A percentile compares a stretch with the other conserved stretches of the same genome.
phyloP scores from a whole-genome alignment of 2,329 filamentous ascomycete species.

The Exophiala aquamarina region DNA sequence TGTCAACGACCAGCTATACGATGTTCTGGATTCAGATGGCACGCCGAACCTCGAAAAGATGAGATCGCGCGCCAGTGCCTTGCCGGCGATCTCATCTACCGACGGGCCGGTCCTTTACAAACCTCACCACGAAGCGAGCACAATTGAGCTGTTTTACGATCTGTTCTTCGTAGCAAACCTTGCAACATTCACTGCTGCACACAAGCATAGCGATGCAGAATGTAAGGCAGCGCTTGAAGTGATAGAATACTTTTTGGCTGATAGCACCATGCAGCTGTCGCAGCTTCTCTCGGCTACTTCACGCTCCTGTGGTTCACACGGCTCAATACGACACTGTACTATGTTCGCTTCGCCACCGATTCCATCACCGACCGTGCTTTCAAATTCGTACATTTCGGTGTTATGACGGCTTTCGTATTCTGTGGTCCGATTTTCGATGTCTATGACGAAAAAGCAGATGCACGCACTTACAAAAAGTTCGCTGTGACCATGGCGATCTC shows the following conservation, averaged over 20 bases:
- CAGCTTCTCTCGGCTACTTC: conserved; percentile 54
- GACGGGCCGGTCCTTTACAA: conserved; percentile 34
- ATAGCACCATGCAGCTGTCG: conserved; percentile 32
- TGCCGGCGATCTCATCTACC: conserved; percentile 1
- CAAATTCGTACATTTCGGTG: conserved; percentile 56
- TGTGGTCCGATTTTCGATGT: conserved; percentile 49
- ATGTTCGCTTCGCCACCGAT: conserved; percentile 65
- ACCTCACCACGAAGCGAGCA: conserved; percentile 50
- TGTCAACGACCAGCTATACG: neutral
- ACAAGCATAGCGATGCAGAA: conserved; percentile 53
- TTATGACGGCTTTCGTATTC: conserved; percentile 66
- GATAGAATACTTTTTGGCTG: conserved; percentile 7
- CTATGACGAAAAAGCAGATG: conserved; percentile 39
- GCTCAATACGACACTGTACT: conserved; percentile 63
- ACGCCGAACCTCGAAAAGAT: neutral
- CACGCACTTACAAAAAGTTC: conserved; percentile 41
- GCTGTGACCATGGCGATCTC: conserved; percentile 34
- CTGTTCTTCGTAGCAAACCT: conserved; percentile 65
- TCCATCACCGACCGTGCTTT: conserved; percentile 62
- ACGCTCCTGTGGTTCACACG: conserved; percentile 67
- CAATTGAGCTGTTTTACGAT: conserved; percentile 61
- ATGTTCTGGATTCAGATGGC: neutral
- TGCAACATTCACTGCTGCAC: conserved; percentile 59
- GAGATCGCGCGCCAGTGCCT: neutral
- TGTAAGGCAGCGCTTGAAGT: conserved; percentile 22